These are phyloP conservation scores for Botrytis aclada DNA, from an alignment of 2,329 filamentous ascomycete genomes.

Conservation along the genomic window DNA sequence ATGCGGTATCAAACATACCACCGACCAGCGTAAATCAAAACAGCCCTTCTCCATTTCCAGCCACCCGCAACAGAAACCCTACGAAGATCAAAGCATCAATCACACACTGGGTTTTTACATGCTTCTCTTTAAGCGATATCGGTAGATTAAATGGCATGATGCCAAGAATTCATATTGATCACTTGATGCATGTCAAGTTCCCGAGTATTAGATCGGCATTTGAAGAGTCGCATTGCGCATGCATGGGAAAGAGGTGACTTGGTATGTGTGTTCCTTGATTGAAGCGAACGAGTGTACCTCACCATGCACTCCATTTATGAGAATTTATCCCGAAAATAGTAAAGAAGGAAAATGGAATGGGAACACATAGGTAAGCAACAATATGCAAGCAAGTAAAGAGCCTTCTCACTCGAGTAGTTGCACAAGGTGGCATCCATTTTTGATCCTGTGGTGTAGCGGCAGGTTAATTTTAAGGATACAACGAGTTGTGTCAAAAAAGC, in stretches of 20 bases:
- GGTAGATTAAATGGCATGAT: background rate
- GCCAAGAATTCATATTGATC: slow-evolving; percentile 9
- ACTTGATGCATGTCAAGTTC: background rate
- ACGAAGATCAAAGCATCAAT: background rate
- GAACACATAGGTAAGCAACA: slow-evolving; percentile 10
- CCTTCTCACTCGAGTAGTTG: background rate
- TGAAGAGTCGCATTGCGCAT: background rate
- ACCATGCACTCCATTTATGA: background rate
- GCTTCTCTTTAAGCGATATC: background rate
- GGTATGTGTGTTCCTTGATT: background rate
- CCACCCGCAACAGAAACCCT: background rate
- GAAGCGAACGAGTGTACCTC: background rate
- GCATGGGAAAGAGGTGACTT: background rate
- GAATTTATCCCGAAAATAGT: background rate
- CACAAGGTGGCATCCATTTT: background rate
- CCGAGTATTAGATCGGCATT: background rate
- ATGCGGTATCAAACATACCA: background rate
- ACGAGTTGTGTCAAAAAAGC: background rate
- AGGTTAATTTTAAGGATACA: background rate
- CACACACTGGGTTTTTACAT: background rate
- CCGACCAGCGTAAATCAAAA: background rate
- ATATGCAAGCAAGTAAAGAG: background rate
- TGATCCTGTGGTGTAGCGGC: background rate
- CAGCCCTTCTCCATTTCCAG: no score
- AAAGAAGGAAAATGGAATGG: slow-evolving; percentile 1